A percentile compares a stretch with the other conserved stretches of the same genome.
Evolutionary conservation across 2,329 filamentous ascomycete genomes (phyloP).

Genomic region (Penicillium italicum): DNA sequence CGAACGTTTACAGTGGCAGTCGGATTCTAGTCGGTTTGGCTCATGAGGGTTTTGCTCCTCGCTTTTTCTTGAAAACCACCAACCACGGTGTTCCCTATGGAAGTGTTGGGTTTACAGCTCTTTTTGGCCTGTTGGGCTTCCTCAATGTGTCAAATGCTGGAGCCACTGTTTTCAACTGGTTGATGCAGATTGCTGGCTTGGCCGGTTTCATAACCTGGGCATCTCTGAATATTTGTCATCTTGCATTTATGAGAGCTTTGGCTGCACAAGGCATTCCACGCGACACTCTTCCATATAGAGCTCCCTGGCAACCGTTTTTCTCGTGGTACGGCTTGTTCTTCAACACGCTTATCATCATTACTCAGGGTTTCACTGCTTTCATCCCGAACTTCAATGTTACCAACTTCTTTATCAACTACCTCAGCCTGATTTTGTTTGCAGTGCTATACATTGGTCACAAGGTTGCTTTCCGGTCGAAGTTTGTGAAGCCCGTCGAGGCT

Average conservation of each 20-base stretch:
- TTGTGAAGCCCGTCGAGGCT: constrained; percentile 1
- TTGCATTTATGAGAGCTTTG: constrained; percentile 4
- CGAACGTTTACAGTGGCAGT: constrained; percentile 8
- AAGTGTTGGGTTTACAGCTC: constrained; percentile 2
- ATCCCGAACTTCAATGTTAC: constrained; percentile 4
- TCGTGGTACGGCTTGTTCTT: constrained; percentile 9
- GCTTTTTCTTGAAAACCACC: background rate
- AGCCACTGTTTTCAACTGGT: constrained; percentile 8
- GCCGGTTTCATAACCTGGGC: constrained; percentile 8
- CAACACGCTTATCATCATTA: constrained; percentile 4
- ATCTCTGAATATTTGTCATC: constrained; percentile 5
- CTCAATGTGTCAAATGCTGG: constrained; percentile 3
- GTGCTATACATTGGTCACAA: constrained; percentile 5
- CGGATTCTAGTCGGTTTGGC: constrained; percentile 6
- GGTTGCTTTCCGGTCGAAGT: background rate
- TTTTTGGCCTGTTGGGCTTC: constrained; percentile 7
- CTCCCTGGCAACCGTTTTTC: constrained; percentile 2
- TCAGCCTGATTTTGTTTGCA: constrained; percentile 3
- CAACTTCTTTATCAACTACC: constrained; percentile 7
- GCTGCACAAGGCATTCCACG: constrained; percentile 2
- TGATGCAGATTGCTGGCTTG: constrained; percentile 6
- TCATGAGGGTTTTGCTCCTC: constrained; percentile 5
- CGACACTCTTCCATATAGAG: constrained; percentile 5
- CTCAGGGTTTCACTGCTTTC: constrained; percentile 7
- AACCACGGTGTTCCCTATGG: constrained; percentile 1